Conservation (phyloP, 345 rosid genomes). For the Salix caprea region DNA sequence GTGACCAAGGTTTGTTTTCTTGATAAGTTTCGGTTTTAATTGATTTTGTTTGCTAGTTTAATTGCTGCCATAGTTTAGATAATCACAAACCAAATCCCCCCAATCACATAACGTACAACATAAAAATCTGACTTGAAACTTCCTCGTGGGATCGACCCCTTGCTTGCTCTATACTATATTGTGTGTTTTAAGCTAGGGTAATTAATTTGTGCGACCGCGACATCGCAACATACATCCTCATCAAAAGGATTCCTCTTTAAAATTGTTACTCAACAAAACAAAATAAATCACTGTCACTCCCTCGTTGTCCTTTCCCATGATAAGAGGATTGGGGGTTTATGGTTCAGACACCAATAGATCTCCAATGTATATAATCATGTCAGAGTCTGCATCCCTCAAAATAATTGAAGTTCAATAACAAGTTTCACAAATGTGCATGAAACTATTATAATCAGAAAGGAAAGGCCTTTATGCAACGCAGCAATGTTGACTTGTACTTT, state of each 20-base stretch:
- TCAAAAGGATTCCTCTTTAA: not conserved
- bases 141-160: too few species aligned
- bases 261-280: not conserved
- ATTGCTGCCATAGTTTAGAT: too few species aligned
- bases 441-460: not conserved
- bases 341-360: not conserved
- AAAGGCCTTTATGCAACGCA: not conserved
- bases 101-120: too few species aligned
- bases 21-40: too few species aligned
- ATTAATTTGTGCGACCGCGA: too few species aligned
- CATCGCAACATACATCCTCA: not conserved
- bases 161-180: too few species aligned
- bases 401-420: not conserved
- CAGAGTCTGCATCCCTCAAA: not conserved
- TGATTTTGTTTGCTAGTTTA: too few species aligned
- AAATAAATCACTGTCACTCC: not conserved
- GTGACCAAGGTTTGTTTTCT: too few species aligned
- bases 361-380: not conserved
- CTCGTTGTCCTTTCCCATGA: not conserved
- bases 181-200: too few species aligned
- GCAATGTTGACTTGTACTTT: not conserved
- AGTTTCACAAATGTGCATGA: not conserved
- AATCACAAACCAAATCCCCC: too few species aligned
- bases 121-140: too few species aligned
- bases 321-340: not conserved